Evolutionary conservation across 352 stramenopile species (phyloP), one percentile per base, ranked within the genome.

Genomic region (Globisporangium recalcitrans): DNA sequence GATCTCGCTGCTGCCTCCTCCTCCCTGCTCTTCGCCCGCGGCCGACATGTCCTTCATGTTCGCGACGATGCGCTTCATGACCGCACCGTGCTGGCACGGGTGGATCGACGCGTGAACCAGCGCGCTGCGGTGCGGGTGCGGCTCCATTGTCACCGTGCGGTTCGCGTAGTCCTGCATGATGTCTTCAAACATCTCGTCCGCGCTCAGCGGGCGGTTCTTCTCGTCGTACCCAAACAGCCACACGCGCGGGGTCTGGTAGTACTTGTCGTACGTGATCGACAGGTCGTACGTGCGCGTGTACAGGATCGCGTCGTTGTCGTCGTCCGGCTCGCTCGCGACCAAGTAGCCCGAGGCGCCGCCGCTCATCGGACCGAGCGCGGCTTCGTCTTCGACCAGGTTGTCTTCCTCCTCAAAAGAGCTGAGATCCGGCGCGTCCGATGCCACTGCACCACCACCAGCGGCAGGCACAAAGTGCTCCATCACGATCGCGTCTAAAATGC

Each of bases 121-220:
- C 22, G 70, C 78, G 47, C 63, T 69, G 13, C 96, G 83, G 78
- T 99, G 96, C 22, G 97, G 97, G 76, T 99, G 97, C 47, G 82
- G 77, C 72, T 99, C 97, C 77, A 99, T 98, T 10, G 97, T 99
- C 6, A 99, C 97, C 22, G 97, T 99, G 53, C 95, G 90, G 71
- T 98, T 97, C n/a, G 94, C 97, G 74, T 99, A 99, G 75, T 99
- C 97, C 69, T 96, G 86, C 78, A 99, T 99, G 27, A 99, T 97
- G 80, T 99, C 97, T 69, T 99, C 89, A 79, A 99, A 98, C 85
- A 99, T 97, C 69, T 98, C 76, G 27, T 97, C 82, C 32, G 83
- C 82, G 21, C 78, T 93, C 52, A 99, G 74, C 26, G 95, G 95
- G 48, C 82, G 77, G 44, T 77, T 86, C 59, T 75, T 78, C 67